Base-by-base conservation (phyloP, 1,139 yeast genomes). In the Debaryomyces singareniensis region DNA sequence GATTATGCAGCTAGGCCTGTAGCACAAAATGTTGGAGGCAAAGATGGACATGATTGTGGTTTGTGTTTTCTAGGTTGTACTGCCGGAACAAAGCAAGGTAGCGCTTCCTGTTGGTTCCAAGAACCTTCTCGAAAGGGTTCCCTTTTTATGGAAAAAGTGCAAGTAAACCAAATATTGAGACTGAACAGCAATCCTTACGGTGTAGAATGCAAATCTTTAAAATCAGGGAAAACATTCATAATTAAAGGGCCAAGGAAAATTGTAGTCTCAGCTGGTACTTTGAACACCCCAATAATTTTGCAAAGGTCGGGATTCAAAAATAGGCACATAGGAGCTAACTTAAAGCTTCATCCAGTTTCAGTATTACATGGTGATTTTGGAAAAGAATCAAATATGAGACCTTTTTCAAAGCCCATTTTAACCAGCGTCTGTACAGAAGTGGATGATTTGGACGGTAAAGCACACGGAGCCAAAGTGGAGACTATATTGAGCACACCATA, bases 391-490 rank as follows among this genome's bases (percentile, higher is more conserved):
- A 48, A 50, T 9, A 51, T 62, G 2, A 52, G 63, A 24, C 64
- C 75, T 7, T 54, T 50, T 36, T 47, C 61, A 15, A 55, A 65
- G 28, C 55, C 78, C 1, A 72, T 75, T 31, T 57, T 75, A 67
- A 71, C 80, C 0, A 44, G 75, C 0, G 75, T 73, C 1, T 61
- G 72, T 45, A 58, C 65, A 11, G 63, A 71, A 43, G 62, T 54
- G 16, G 76, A 64, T 33, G 74, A 75, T 39, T 41, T 71, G 22
- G 80, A 75, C 44, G 79, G 79, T 2, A 54, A 63, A 36, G 73
- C 63, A 3, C 78, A 74, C 43, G 82, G 82, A 2, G 71, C 77
- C 9, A 68, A 66, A 47, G 60, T 75, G 33, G 81, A 75, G 49
- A 58, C 78, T 3, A 40, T 71, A 13, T 54, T 68, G 25, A 75